These are phyloP conservation scores for Cladosporium oxysporum DNA, from an alignment of 2,329 filamentous ascomycete genomes.

Conservation along the genomic window DNA sequence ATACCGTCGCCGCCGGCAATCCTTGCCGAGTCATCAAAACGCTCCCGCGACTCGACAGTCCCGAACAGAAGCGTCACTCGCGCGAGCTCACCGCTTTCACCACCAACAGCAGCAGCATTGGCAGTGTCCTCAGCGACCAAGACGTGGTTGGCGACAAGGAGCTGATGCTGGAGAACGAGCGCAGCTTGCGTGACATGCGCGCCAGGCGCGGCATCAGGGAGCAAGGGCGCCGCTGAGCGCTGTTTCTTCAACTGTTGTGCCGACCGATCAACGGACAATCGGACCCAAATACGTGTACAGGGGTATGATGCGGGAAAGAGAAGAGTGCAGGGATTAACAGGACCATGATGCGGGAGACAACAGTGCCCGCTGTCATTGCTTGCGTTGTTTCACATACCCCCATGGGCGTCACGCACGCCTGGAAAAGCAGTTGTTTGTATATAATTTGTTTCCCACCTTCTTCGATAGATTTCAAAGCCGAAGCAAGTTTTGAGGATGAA, in stretches of 20 bases:
- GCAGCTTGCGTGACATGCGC: not conserved
- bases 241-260: not conserved
- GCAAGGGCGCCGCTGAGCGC: not conserved
- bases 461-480: not conserved
- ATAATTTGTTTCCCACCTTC: not conserved
- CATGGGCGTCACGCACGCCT: not conserved
- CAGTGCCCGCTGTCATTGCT: not conserved
- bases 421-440: not conserved
- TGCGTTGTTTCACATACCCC: not conserved
- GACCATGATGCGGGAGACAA: not conserved
- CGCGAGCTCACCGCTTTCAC: slow-evolving; percentile 2
- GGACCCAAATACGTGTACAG: not conserved
- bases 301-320: not conserved
- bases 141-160: not conserved
- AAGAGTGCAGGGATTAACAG: not conserved
- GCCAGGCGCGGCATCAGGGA: slow-evolving; percentile 5
- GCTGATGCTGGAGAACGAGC: slow-evolving; percentile 6
- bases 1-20: slow-evolving; percentile 51
- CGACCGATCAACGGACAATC: not conserved
- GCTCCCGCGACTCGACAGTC: slow-evolving; percentile 21
- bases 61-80: slow-evolving; percentile 7
- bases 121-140: not conserved
- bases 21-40: slow-evolving; percentile 52
- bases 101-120: not conserved
- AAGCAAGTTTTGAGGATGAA: not conserved